phyloP scores from a whole-genome alignment of 2,329 filamentous ascomycete species.

The Paraphaeosphaeria minitans region DNA sequence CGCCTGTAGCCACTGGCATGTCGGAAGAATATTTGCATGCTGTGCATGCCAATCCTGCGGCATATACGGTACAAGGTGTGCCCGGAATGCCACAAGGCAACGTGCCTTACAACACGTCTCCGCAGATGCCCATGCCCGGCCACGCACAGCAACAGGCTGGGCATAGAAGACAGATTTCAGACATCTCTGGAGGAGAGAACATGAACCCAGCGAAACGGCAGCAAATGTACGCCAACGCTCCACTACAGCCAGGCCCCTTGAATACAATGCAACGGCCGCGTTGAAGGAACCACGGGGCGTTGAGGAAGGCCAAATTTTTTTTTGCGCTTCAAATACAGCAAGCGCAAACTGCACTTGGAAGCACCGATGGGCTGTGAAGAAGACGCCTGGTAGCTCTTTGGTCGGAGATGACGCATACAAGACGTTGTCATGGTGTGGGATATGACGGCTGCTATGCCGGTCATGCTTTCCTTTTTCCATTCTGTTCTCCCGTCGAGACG shows the following conservation, averaged over 20 bases:
- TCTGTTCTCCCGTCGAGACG: neutral
- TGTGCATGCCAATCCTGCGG: conserved; percentile 47
- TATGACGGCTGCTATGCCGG: conserved; percentile 7
- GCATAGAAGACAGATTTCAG: conserved; percentile 65
- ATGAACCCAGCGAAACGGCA: conserved; percentile 62
- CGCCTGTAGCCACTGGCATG: conserved; percentile 52
- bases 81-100: conserved; percentile 23
- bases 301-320: neutral
- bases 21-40: conserved; percentile 55
- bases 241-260: conserved; percentile 52
- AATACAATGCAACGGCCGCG: conserved; percentile 57
- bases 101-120: conserved; percentile 47
- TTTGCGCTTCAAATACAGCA: neutral
- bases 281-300: conserved; percentile 23
- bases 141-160: conserved; percentile 34
- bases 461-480: neutral
- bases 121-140: conserved; percentile 44
- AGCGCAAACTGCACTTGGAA: neutral
- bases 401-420: neutral
- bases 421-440: conserved; percentile 6
- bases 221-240: conserved; percentile 56
- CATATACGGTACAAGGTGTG: conserved; percentile 44
- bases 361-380: neutral
- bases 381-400: neutral
- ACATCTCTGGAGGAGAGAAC: conserved; percentile 61